Evolutionary conservation across 768 basidiomycete genomes (phyloP), one percentile per base, ranked within the genome.

Genomic region (Collybiopsis luxurians): DNA sequence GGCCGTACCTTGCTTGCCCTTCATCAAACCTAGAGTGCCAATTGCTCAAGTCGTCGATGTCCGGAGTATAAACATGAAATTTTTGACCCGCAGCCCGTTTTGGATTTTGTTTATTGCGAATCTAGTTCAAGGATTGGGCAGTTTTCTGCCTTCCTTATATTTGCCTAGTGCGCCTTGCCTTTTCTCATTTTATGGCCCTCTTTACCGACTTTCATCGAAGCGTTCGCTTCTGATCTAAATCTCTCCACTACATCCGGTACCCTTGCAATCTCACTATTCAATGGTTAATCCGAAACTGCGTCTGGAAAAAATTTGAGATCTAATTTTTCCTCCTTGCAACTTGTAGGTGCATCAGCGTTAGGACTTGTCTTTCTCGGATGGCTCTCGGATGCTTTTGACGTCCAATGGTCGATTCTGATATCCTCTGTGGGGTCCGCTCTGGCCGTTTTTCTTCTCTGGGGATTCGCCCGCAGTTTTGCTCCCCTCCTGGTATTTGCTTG

Each of bases 191-290:
- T 13, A 4, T 26, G 15, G 4, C 28, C 13, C 23, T 31, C 10
- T 12, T 30, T 11, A n/a, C 47, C 36, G 30, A 56, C 5, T 13
- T 27, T 36, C 6, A 28, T 15, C 21, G 2, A 27, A 58, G 56
- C 56, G 2, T 58, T 58, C 28, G 56, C 56, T 6, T 28, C 56
- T 11, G 56, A 58, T 42, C 39, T 58, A 7, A 58, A 53, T n/a
- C n/a, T 52, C 12, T 11, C 31, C 40, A 7, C 38, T 19, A 44
- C 49, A 15, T 30, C 49, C 17, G 56, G 56, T 15, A 58, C 56
- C 15, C 34, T 58, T 42, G 56, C 56, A 28, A 15, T 58, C 15
- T 58, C 56, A 12, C 30, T 58, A 13, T 42, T 58, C 49, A 58
- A 58, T 24, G 56, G 56, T 58, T 9, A 21, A 1, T 38, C 13